A percentile compares a stretch with the other conserved stretches of the same genome.
phyloP scores from a whole-genome alignment of 768 basidiomycete species.

The Candolleomyces aberdarensis region DNA sequence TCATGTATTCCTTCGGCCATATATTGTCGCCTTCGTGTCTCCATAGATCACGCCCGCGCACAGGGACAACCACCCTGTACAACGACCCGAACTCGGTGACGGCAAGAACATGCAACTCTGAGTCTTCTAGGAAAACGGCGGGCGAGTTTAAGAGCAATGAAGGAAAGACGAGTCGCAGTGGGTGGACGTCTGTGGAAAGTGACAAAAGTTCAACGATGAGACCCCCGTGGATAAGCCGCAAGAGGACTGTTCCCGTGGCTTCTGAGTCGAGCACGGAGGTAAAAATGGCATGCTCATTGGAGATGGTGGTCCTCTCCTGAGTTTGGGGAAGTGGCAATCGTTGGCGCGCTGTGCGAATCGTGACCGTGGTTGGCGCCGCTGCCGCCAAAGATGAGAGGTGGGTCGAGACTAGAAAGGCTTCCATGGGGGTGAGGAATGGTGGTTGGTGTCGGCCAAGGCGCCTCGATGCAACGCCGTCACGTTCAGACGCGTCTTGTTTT shows the following conservation, averaged over 20 bases:
- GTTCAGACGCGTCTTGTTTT: conserved; percentile 8
- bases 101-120: conserved; percentile 67
- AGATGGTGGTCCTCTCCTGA: conserved; percentile 42
- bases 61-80: conserved; percentile 67
- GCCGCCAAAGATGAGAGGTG: conserved; percentile 66
- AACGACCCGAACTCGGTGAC: conserved; percentile 68
- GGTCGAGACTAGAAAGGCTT: conserved; percentile 49
- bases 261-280: conserved; percentile 56
- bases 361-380: conserved; percentile 45
- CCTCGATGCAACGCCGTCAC: neutral
- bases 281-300: conserved; percentile 71
- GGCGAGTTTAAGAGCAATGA: conserved; percentile 63
- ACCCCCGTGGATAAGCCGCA: conserved; percentile 73
- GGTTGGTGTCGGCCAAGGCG: neutral
- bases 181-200: conserved; percentile 58
- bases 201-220: conserved; percentile 75
- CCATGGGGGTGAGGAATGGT: conserved; percentile 1
- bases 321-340: conserved; percentile 46
- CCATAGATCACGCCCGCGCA: conserved; percentile 57
- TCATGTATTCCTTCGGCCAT: conserved; percentile 66
- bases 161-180: conserved; percentile 79
- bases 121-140: conserved; percentile 52
- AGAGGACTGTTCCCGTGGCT: conserved; percentile 61
- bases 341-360: conserved; percentile 58
- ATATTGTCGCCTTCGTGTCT: conserved; percentile 47